These are phyloP conservation scores for Antitrichia curtipendula DNA, from an alignment of 225 moss, liverwort and hornwort species.

Conservation along the genomic window DNA sequence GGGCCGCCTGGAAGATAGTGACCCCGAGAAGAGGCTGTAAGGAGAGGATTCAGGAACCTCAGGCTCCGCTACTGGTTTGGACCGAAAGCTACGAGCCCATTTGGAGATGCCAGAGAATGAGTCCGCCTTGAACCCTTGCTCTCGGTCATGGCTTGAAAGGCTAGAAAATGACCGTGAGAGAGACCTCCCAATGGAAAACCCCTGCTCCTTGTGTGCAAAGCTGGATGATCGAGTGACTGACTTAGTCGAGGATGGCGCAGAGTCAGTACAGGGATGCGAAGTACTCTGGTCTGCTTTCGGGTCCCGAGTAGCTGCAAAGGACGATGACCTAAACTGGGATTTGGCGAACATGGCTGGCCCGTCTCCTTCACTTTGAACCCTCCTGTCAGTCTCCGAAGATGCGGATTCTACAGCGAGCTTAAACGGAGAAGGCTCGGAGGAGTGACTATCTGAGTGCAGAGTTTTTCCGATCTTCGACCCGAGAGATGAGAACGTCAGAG, in stretches of 20 bases:
- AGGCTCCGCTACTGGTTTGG: not conserved
- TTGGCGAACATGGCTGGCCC: not conserved
- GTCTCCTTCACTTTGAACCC: not conserved
- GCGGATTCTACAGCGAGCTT: not conserved
- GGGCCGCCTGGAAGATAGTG: slow-evolving; percentile 21
- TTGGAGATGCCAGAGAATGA: not conserved
- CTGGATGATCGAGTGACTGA: not conserved
- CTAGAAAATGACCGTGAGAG: not conserved
- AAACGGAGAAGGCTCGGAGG: not conserved
- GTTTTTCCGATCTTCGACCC: not conserved
- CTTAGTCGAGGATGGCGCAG: not conserved
- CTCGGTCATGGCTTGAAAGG: not conserved
- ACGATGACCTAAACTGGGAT: slow-evolving; percentile 10
- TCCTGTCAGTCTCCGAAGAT: not conserved
- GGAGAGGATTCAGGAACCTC: slow-evolving; percentile 32
- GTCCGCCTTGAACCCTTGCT: not conserved
- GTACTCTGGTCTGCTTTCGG: not conserved
- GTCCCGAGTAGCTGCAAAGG: slow-evolving; percentile 9
- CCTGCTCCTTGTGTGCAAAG: not conserved
- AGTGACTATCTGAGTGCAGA: not conserved
- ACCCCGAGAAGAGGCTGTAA: slow-evolving; percentile 19
- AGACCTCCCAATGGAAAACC: not conserved
- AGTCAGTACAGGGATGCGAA: not conserved
- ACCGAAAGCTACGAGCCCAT: slow-evolving; percentile 15
- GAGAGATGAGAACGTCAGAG: slow-evolving; percentile 12